Conservation (phyloP, 768 basidiomycete genomes). For the Mrakia frigida region DNA sequence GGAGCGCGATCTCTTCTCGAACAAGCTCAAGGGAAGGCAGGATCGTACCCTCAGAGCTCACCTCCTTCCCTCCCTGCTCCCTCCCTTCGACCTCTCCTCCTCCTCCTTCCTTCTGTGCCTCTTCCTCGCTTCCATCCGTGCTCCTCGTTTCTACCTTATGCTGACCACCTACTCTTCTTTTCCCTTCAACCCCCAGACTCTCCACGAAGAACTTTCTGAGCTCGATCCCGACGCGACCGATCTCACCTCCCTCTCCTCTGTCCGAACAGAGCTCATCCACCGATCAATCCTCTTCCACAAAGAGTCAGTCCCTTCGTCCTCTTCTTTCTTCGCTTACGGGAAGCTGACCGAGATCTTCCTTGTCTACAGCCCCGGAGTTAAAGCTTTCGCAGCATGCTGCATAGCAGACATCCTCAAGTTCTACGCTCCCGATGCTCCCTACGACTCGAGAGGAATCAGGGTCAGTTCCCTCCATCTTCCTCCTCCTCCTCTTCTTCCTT, state of each 20-base stretch:
- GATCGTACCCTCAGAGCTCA: too few relatives aligned
- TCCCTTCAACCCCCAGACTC: conserved; percentile 35
- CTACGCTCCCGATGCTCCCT: conserved; percentile 95
- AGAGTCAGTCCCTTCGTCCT: conserved; percentile 51
- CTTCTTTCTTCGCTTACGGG: neutral
- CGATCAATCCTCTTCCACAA: conserved; percentile 82
- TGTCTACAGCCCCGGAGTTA: conserved; percentile 63
- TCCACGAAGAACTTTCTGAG: conserved; percentile 55
- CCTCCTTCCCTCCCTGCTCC: too few relatives aligned
- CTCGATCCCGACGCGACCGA: conserved; percentile 87
- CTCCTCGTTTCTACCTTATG: neutral
- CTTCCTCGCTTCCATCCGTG: neutral
- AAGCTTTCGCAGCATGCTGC: conserved; percentile 89
- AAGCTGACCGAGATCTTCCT: neutral
- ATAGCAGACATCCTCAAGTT: conserved; percentile 87
- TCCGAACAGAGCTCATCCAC: conserved; percentile 73
- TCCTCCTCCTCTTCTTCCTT: conserved; percentile 73
- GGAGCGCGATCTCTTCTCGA: too few relatives aligned
- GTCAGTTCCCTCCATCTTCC: conserved; percentile 78
- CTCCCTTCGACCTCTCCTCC: too few relatives aligned
- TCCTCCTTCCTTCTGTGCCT: too few relatives aligned
- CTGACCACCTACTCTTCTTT: neutral
- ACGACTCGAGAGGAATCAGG: conserved; percentile 71
- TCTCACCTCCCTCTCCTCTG: conserved; percentile 59
- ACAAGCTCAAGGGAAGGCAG: too few relatives aligned